phyloP scores from a whole-genome alignment of 75 land plant genomes.

The Pinus taeda region DNA sequence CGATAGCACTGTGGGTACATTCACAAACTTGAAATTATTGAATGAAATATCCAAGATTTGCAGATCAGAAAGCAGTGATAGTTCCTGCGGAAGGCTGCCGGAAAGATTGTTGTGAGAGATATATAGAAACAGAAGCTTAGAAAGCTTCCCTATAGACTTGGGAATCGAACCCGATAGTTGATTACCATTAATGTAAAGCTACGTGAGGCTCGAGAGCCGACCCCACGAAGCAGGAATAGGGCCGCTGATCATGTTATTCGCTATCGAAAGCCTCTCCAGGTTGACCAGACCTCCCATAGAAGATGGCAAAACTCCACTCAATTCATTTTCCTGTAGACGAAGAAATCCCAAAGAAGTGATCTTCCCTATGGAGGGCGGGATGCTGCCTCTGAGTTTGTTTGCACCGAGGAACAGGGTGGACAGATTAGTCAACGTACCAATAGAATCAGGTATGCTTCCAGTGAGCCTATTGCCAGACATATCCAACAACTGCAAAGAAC shows the following conservation, averaged over 20 bases:
- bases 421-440: constrained; percentile 7
- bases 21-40: constrained; percentile 25
- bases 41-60: constrained; percentile 33
- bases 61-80: constrained; percentile 28
- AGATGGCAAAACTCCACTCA: constrained; percentile 14
- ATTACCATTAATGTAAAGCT: constrained; percentile 28
- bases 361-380: constrained; percentile 22
- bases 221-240: constrained; percentile 28
- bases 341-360: constrained; percentile 16
- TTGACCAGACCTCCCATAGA: constrained; percentile 15
- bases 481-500: constrained; percentile 29
- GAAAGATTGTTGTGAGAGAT: constrained; percentile 28
- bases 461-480: constrained; percentile 36
- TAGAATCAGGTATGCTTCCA: constrained; percentile 40
- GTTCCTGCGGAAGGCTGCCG: constrained; percentile 37
- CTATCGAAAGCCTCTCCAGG: constrained; percentile 21
- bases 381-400: constrained; percentile 31
- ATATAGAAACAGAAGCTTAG: constrained; percentile 11
- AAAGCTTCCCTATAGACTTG: constrained; percentile 30
- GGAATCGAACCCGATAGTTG: constrained; percentile 40
- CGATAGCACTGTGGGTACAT: constrained; percentile 17
- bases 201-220: constrained; percentile 12
- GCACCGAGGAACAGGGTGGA: constrained; percentile 8
- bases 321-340: constrained; percentile 22
- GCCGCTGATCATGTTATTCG: constrained; percentile 33